Conservation (phyloP, 345 rosid species). For the Eutrema heterophyllum region DNA sequence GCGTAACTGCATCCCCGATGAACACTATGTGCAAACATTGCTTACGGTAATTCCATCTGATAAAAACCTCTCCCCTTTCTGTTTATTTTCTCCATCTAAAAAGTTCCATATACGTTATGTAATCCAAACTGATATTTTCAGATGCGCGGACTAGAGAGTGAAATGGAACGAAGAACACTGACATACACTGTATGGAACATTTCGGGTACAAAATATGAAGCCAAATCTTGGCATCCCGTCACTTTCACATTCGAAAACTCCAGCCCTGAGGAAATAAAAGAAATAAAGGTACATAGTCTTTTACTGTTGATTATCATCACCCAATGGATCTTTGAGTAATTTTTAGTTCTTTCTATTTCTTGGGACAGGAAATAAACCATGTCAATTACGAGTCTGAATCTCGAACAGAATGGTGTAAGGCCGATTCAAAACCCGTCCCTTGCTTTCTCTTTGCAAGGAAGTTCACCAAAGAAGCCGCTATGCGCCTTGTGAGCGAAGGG, state of each 20-base stretch:
- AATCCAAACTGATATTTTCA: slow-evolving; percentile 12
- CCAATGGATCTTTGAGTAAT: background rate
- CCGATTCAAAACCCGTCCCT: slow-evolving; percentile 42
- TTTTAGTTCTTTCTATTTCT: background rate
- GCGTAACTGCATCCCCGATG: slow-evolving; percentile 85
- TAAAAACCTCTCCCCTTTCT: background rate
- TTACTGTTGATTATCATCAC: background rate
- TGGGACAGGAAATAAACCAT: slow-evolving; percentile 49
- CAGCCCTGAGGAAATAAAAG: slow-evolving; percentile 46
- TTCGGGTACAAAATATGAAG: slow-evolving; percentile 52
- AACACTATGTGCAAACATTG: slow-evolving; percentile 75
- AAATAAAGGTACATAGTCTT: slow-evolving; percentile 56
- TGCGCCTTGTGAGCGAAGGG: slow-evolving; percentile 73
- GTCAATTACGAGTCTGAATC: slow-evolving; percentile 70
- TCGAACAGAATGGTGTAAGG: slow-evolving; percentile 81
- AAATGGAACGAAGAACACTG: slow-evolving; percentile 77
- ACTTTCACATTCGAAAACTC: slow-evolving; percentile 62
- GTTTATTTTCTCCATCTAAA: slow-evolving; percentile 7
- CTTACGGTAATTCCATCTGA: slow-evolving; percentile 49
- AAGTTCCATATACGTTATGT: background rate
- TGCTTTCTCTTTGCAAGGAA: slow-evolving; percentile 91
- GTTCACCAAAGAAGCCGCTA: slow-evolving; percentile 81
- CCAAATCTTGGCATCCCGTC: slow-evolving; percentile 84
- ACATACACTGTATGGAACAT: slow-evolving; percentile 84
- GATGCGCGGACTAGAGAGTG: slow-evolving; percentile 76